phyloP scores from a whole-genome alignment of 352 stramenopile genomes.

The Phytopythium delawarense region DNA sequence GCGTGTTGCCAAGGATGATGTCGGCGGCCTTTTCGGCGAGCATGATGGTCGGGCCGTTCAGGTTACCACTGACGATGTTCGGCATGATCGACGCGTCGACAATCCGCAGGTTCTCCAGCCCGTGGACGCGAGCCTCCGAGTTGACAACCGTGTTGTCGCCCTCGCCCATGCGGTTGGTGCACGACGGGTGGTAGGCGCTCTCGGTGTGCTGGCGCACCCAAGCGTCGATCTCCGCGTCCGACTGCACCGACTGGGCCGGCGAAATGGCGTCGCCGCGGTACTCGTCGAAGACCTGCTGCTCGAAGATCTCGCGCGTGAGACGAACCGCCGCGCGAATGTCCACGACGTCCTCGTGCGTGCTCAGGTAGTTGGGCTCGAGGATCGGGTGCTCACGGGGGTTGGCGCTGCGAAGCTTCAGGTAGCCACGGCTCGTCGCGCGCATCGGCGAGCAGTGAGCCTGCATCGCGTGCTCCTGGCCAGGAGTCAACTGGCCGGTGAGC shows the following conservation, averaged over 20 bases:
- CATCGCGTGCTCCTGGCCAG: conserved; percentile 61
- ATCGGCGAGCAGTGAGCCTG: conserved; percentile 88
- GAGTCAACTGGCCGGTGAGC: conserved; percentile 64
- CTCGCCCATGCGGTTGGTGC: conserved; percentile 87
- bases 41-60: conserved; percentile 93
- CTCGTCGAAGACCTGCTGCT: conserved; percentile 83
- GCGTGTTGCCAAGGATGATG: conserved; percentile 80
- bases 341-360: conserved; percentile 65
- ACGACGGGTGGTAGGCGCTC: conserved; percentile 88
- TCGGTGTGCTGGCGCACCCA: conserved; percentile 83
- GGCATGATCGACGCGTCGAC: conserved; percentile 94
- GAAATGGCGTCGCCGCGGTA: conserved; percentile 80
- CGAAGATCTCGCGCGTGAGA: conserved; percentile 84
- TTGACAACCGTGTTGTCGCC: conserved; percentile 88
- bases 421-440: conserved; percentile 81
- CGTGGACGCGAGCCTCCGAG: conserved; percentile 78
- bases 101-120: conserved; percentile 84
- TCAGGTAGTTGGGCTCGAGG: conserved; percentile 90
- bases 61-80: conserved; percentile 92
- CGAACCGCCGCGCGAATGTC: conserved; percentile 78
- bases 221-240: conserved; percentile 73
- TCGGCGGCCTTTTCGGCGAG: conserved; percentile 92
- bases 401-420: conserved; percentile 69
- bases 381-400: conserved; percentile 75
- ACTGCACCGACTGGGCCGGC: conserved; percentile 53